Conservation (phyloP, 192 early-diverging fungal species). For the Coemansia sp. region DNA sequence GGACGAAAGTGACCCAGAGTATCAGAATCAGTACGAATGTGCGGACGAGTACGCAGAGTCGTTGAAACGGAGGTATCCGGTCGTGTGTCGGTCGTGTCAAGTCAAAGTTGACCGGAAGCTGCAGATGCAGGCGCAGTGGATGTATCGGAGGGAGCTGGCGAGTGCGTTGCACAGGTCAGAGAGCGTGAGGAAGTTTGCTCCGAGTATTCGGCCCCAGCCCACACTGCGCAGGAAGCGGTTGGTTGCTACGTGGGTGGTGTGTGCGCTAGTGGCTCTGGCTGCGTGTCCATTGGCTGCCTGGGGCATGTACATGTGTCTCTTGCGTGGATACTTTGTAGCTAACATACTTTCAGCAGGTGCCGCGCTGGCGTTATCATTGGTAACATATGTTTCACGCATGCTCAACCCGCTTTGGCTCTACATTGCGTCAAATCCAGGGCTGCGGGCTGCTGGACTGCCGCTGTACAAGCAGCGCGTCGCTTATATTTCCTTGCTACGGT, state of each 20-base stretch:
- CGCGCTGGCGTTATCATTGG: constrained; percentile 11
- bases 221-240: constrained; percentile 34
- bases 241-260: constrained; percentile 23
- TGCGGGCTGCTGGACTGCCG: constrained; percentile 32
- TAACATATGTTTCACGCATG: constrained; percentile 21
- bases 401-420: constrained; percentile 48
- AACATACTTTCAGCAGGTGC: background rate
- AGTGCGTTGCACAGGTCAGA: constrained; percentile 32
- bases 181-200: constrained; percentile 13
- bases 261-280: constrained; percentile 14
- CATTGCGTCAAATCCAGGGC: constrained; percentile 26
- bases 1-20: constrained; percentile 34
- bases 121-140: constrained; percentile 41
- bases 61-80: constrained; percentile 35
- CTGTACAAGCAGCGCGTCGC: constrained; percentile 23
- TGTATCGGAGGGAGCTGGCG: constrained; percentile 33
- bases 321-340: background rate
- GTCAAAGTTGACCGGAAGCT: constrained; percentile 29
- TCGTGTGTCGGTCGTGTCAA: constrained; percentile 42
- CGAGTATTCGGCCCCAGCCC: constrained; percentile 16
- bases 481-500: constrained; percentile 20
- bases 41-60: constrained; percentile 36
- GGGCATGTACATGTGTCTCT: constrained; percentile 12
- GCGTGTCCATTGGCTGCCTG: constrained; percentile 19
- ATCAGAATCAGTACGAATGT: constrained; percentile 3